A percentile compares a stretch with the other conserved stretches of the same genome.
Conservation (phyloP, 495 filamentous ascomycete species). For the Lophium mytilinum region DNA sequence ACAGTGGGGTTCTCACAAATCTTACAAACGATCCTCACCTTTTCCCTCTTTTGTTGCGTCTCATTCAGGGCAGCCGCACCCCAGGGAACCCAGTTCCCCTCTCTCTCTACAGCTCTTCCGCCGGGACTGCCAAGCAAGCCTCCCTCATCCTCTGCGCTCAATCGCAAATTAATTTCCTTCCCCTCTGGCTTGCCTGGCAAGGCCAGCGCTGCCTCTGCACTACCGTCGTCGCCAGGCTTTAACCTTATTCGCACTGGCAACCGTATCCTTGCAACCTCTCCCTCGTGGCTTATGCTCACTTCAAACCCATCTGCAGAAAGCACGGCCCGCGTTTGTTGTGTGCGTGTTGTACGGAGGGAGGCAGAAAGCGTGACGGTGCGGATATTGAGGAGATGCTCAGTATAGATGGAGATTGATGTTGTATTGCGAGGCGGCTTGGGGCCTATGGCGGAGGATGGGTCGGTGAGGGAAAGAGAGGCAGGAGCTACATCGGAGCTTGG, state of each 20-base stretch:
- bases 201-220: slow-evolving; percentile 32
- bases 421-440: slow-evolving; percentile 1
- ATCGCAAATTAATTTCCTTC: slow-evolving; percentile 58
- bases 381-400: slow-evolving; percentile 83
- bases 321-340: slow-evolving; percentile 39
- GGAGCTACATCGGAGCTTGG: slow-evolving; percentile 1
- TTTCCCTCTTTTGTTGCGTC: not conserved
- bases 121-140: slow-evolving; percentile 25
- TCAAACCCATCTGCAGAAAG: slow-evolving; percentile 43
- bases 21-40: slow-evolving; percentile 50
- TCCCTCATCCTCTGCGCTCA: slow-evolving; percentile 44
- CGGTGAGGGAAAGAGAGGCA: not conserved
- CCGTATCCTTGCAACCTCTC: slow-evolving; percentile 45
- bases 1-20: slow-evolving; percentile 48
- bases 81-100: slow-evolving; percentile 57
- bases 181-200: slow-evolving; percentile 28
- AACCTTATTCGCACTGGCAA: slow-evolving; percentile 54
- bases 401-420: slow-evolving; percentile 49
- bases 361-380: slow-evolving; percentile 70
- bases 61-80: slow-evolving; percentile 52
- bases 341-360: slow-evolving; percentile 47
- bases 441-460: not conserved
- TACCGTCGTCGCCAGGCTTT: slow-evolving; percentile 9
- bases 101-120: slow-evolving; percentile 17
- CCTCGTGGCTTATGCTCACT: slow-evolving; percentile 48